A percentile compares a stretch with the other conserved stretches of the same genome.
These are phyloP conservation scores for Cryphonectria japonica DNA, from an alignment of 2,329 filamentous ascomycete species.

Conservation along the genomic window DNA sequence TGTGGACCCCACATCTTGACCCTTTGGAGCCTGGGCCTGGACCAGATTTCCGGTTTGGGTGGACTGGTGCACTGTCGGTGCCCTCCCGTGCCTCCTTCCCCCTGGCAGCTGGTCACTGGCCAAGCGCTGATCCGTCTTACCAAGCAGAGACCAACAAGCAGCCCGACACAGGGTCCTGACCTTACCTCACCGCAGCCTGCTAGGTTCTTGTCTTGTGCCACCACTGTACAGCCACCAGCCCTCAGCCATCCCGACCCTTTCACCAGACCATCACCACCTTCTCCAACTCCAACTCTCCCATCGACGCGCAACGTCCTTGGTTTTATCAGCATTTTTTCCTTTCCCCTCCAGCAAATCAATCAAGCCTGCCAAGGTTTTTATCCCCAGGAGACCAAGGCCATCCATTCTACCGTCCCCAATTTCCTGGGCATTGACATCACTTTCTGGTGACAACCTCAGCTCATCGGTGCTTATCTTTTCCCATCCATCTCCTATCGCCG, in stretches of 20 bases:
- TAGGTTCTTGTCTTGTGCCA: conserved; percentile 6
- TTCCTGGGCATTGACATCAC: conserved; percentile 8
- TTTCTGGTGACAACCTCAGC: neutral
- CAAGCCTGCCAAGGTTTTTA: neutral
- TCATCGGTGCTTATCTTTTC: conserved; percentile 4
- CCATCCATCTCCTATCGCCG: neutral
- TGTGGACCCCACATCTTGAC: neutral
- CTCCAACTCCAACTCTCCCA: conserved; percentile 8
- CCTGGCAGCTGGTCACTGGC: neutral
- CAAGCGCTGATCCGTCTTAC: neutral
- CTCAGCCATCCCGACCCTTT: conserved; percentile 10
- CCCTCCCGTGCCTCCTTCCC: neutral
- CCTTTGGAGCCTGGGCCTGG: conserved; percentile 6
- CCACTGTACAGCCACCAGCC: conserved; percentile 17
- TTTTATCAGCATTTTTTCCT: conserved; percentile 2
- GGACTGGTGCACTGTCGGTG: neutral
- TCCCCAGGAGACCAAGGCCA: neutral
- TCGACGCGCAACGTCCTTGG: conserved; percentile 3
- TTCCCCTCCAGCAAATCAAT: neutral
- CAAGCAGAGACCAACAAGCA: conserved; percentile 6
- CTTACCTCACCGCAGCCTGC: conserved; percentile 13
- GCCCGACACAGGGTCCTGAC: neutral
- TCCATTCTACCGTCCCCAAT: conserved; percentile 1
- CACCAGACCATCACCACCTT: conserved; percentile 1
- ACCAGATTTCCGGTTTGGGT: conserved; percentile 6